Percentiles rank a stretch among this genome's conserved stretches.
These are phyloP conservation scores for Apostasia ramifera DNA, from an alignment of 106 monocot genomes.

Conservation along the genomic window DNA sequence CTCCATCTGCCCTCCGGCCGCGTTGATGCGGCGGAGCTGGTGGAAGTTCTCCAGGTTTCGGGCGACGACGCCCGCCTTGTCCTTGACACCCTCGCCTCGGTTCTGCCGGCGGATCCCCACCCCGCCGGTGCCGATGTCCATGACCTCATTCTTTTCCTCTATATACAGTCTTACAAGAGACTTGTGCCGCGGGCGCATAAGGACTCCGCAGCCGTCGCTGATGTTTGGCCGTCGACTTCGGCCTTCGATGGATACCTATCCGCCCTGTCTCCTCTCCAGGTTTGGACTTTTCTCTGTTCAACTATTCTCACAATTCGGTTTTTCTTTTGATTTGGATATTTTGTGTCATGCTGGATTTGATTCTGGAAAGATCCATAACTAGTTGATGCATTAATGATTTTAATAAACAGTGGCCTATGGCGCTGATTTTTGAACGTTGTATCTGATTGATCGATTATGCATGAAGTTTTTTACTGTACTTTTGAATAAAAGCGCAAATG, in stretches of 20 bases:
- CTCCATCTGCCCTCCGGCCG: constrained; percentile 15
- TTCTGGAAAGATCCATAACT: too few relatives aligned
- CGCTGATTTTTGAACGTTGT: too few relatives aligned
- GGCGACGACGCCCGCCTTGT: constrained; percentile 43
- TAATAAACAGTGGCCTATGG: too few relatives aligned
- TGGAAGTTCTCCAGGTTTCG: constrained; percentile 69
- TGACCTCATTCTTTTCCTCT: constrained; percentile 73
- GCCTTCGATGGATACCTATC: constrained; percentile 92
- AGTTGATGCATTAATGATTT: too few relatives aligned
- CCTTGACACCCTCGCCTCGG: constrained; percentile 58
- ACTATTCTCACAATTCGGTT: not conserved
- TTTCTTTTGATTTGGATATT: not conserved
- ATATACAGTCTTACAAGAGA: constrained; percentile 76
- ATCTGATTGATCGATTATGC: too few relatives aligned
- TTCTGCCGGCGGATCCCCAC: constrained; percentile 28
- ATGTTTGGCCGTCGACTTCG: constrained; percentile 86
- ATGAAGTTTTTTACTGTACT: too few relatives aligned
- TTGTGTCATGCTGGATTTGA: too few relatives aligned
- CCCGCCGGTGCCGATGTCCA: constrained; percentile 35
- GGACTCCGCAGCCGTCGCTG: constrained; percentile 65
- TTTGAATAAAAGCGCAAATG: too few relatives aligned
- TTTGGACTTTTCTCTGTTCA: constrained; percentile 4
- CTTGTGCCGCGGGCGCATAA: constrained; percentile 70
- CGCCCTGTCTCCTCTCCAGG: constrained; percentile 85
- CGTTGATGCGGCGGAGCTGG: constrained; percentile 35